Conservation (phyloP, 2,329 filamentous ascomycete genomes). For the Aspergillus niger region DNA sequence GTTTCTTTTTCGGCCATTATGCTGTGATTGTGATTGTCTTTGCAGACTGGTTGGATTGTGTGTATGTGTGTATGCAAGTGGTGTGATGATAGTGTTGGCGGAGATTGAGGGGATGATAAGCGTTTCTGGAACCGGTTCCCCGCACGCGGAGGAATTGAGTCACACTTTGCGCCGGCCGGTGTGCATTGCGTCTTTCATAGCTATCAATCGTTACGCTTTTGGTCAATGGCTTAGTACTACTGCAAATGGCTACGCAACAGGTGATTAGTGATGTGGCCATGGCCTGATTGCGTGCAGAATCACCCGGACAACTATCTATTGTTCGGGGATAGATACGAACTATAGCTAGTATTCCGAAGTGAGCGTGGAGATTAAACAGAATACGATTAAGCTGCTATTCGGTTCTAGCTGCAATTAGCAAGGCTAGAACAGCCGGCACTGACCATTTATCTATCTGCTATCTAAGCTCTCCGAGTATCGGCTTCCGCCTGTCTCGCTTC, state of each 20-base stretch:
- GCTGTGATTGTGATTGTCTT: not conserved
- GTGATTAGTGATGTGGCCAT: not conserved
- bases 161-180: too few species aligned
- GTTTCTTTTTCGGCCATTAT: constrained; percentile 32
- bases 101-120: too few species aligned
- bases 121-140: too few species aligned
- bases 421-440: not conserved
- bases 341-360: not conserved
- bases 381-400: not conserved
- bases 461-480: not conserved
- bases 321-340: not conserved
- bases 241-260: too few species aligned
- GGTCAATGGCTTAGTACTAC: too few species aligned
- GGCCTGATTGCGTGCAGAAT: not conserved
- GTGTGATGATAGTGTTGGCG: not conserved
- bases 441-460: not conserved
- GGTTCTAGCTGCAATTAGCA: not conserved
- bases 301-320: not conserved
- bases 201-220: too few species aligned
- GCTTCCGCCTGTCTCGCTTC: not conserved
- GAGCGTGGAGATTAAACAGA: not conserved
- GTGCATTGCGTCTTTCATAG: too few species aligned
- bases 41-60: not conserved
- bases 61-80: not conserved
- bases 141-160: too few species aligned